Evolutionary conservation across 2,329 filamentous ascomycete species (phyloP), one percentile per base, ranked within the genome.

Genomic region (Penicillium sclerotiorum): DNA sequence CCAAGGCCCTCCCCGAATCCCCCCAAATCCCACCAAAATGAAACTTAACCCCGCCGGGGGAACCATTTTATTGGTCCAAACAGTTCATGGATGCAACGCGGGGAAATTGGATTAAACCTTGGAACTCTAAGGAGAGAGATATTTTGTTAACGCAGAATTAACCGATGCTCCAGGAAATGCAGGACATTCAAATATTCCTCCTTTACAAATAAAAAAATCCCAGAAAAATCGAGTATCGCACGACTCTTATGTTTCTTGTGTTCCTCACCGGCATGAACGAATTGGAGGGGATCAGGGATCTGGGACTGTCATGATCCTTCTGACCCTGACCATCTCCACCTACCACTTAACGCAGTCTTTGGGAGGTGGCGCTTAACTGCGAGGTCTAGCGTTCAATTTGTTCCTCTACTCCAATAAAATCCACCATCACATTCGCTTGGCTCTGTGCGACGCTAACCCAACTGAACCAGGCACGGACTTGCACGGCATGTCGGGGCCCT

Each of bases 41-140:
- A 22, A 0, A 39, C 4, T 23, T 15, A n/a, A 38, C 15, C 15
- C 33, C 33, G n/a, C 12, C n/a, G 15, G n/a, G 4, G 21, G 11
- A 13, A n/a, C 8, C 13, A 27, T 42, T 17, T 20, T 27, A 42
- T 32, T 42, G 47, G 47, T 20, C n/a, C n/a, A n/a, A n/a, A n/a
- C n/a, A n/a, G n/a, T n/a, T n/a, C n/a, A n/a, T 49, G 43, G 32
- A 36, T 49, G 33, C 25, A 37, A 49, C 41, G 46, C 46, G 47
- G 47, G 47, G 47, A 49, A 49, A 49, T 45, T 44, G 45, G 35
- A 49, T 7, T 17, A 18, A 21, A 33, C 27, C 13, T 30, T 42
- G 25, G 23, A 17, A 22, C 12, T 6, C 18, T 23, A 20, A n/a
- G n/a, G n/a, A n/a, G n/a, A n/a, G n/a, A n/a, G n/a, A n/a, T n/a